Percentiles rank a stretch among this genome's conserved stretches.
Conservation (phyloP, 805 yeast genomes). For the Yarrowia divulgata region DNA sequence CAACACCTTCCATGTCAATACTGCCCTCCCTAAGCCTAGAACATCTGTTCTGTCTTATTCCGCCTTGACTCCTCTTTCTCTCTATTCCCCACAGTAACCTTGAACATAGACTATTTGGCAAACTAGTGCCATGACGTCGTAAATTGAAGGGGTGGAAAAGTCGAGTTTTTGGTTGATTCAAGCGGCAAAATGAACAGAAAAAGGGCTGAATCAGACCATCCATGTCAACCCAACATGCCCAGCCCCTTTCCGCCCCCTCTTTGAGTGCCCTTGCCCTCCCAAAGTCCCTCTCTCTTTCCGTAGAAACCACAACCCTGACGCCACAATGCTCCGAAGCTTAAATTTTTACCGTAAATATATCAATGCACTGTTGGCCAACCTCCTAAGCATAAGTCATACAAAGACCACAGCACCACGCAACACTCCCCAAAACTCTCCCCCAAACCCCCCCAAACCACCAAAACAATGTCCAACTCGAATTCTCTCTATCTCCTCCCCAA, state of each 20-base stretch:
- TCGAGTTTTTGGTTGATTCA: neutral
- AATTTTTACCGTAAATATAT: constrained; percentile 14
- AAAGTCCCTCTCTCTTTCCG: neutral
- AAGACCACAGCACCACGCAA: constrained; percentile 1
- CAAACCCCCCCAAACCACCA: neutral
- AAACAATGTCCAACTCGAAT: constrained; percentile 36
- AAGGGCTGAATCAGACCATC: neutral
- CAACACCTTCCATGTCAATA: neutral
- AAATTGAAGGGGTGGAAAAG: neutral
- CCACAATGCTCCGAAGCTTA: constrained; percentile 16
- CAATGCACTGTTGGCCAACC: constrained; percentile 30
- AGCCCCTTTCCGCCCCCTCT: neutral
- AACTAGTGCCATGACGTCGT: neutral
- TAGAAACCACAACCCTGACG: constrained; percentile 35
- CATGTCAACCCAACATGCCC: neutral
- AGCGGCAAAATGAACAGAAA: neutral
- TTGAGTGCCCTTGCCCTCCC: neutral
- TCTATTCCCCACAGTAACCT: constrained; percentile 17
- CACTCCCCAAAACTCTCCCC: neutral
- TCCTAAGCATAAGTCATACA: constrained; percentile 19
- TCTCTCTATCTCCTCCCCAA: constrained; percentile 38
- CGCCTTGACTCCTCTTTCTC: neutral
- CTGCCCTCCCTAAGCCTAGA: neutral
- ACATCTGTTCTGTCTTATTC: neutral
- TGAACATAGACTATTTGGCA: neutral